Conservation (phyloP, 2,329 filamentous ascomycete species). For the Sporothrix pseudoabietina region DNA sequence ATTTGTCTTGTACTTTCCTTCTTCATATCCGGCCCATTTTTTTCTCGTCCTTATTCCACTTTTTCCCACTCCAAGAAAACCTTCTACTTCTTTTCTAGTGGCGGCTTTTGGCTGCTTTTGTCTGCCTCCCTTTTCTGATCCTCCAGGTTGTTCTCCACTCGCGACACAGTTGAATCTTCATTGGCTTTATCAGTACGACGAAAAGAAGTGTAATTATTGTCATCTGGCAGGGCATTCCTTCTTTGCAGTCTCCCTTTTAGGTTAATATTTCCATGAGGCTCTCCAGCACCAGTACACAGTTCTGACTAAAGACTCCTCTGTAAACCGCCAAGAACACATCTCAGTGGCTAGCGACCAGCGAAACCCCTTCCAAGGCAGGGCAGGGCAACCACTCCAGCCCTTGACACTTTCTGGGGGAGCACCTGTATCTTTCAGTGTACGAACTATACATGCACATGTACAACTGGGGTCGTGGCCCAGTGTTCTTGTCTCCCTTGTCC, state of each 20-base stretch:
- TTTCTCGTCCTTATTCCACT: background rate
- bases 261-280: background rate
- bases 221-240: background rate
- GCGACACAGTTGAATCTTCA: background rate
- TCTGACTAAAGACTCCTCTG: background rate
- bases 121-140: background rate
- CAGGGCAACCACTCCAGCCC: background rate
- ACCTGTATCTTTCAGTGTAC: background rate
- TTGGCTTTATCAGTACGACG: background rate
- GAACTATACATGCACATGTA: background rate
- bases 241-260: background rate
- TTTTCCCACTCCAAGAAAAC: background rate
- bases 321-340: background rate
- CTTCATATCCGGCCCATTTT: background rate
- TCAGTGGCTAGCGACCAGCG: background rate
- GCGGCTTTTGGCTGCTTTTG: background rate
- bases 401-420: background rate
- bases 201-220: background rate
- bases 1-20: background rate
- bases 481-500: background rate
- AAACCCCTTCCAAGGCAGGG: background rate
- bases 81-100: background rate
- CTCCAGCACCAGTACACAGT: background rate
- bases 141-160: background rate
- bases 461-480: background rate